These are phyloP conservation scores for Kwoniella heveanensis DNA, from an alignment of 768 basidiomycete genomes.

Conservation along the genomic window DNA sequence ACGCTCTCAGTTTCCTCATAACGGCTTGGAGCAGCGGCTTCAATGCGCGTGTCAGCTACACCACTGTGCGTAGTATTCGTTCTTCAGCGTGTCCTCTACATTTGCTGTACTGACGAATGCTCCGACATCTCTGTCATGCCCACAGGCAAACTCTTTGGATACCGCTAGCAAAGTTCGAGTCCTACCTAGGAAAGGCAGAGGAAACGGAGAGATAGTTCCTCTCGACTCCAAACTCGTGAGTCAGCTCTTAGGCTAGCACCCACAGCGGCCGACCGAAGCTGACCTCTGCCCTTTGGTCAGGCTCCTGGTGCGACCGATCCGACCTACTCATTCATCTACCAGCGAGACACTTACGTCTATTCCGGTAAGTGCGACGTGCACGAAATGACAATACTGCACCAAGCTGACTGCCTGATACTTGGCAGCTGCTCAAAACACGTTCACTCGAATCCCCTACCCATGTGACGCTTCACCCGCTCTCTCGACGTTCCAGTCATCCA, in stretches of 20 bases:
- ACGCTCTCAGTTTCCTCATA: constrained; percentile 87
- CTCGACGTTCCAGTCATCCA: constrained; percentile 62
- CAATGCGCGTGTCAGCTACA: constrained; percentile 76
- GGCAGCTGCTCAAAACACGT: constrained; percentile 62
- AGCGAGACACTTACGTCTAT: constrained; percentile 86
- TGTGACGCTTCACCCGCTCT: constrained; percentile 71
- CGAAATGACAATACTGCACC: neutral
- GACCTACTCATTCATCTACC: constrained; percentile 86
- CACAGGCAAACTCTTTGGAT: constrained; percentile 65
- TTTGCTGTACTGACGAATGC: neutral
- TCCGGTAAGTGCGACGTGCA: constrained; percentile 53
- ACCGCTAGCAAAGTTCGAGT: constrained; percentile 81
- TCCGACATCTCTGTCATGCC: neutral
- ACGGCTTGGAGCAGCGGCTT: constrained; percentile 86
- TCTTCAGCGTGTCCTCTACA: neutral
- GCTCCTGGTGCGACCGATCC: constrained; percentile 60
- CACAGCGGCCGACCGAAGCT: too few species aligned
- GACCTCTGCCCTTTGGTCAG: constrained; percentile 28
- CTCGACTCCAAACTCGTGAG: constrained; percentile 63
- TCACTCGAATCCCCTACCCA: constrained; percentile 84
- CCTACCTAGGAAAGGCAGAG: constrained; percentile 76
- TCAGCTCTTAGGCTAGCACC: too few species aligned
- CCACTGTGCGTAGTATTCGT: constrained; percentile 61
- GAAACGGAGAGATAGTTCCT: constrained; percentile 84
- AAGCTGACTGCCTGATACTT: neutral